Conservation (phyloP, 2,329 filamentous ascomycete species). For the Hymenoscyphus scutula region DNA sequence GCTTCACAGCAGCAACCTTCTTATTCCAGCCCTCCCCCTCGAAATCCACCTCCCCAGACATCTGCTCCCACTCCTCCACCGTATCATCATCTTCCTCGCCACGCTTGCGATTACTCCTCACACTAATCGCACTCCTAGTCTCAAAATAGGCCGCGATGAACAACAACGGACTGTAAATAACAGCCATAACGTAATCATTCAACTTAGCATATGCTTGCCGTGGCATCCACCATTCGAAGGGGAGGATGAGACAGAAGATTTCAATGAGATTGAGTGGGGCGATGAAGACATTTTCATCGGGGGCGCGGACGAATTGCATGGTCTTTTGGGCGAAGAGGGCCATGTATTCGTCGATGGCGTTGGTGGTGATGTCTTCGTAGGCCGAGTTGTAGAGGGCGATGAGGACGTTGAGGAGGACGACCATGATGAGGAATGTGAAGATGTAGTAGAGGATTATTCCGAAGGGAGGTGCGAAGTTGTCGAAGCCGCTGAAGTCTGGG, state of each 20-base stretch:
- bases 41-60: conserved; percentile 69
- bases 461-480: conserved; percentile 88
- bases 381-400: conserved; percentile 97
- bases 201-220: conserved; percentile 69
- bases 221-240: conserved; percentile 96
- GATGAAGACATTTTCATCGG: conserved; percentile 98
- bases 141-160: conserved; percentile 74
- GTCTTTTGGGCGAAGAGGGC: conserved; percentile 92
- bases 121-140: conserved; percentile 60
- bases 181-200: conserved; percentile 85
- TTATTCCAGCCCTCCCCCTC: conserved; percentile 84
- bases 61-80: conserved; percentile 90
- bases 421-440: conserved; percentile 97
- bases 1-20: conserved; percentile 70
- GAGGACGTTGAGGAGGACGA: conserved; percentile 87
- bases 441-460: conserved; percentile 95
- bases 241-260: conserved; percentile 72
- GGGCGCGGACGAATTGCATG: conserved; percentile 93
- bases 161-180: conserved; percentile 81
- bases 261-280: conserved; percentile 94
- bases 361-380: conserved; percentile 78
- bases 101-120: conserved; percentile 69
- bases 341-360: conserved; percentile 93
- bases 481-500: conserved; percentile 86
- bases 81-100: conserved; percentile 90